Base-by-base conservation (phyloP, 495 filamentous ascomycete species). In the Tuber aestivum region DNA sequence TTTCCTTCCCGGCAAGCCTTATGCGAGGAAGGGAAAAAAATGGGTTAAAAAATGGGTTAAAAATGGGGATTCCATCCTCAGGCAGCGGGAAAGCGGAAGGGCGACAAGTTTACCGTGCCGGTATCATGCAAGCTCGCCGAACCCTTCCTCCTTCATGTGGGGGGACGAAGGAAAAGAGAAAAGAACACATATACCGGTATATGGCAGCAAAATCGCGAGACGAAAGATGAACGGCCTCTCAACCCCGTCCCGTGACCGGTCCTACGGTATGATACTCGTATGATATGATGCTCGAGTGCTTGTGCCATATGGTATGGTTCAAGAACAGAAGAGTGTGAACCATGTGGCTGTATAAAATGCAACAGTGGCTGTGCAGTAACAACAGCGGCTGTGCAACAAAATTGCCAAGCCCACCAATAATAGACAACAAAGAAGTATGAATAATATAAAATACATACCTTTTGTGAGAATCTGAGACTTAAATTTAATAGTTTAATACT, bases 91-190 rank as follows among this genome's bases (percentile, higher is more conserved):
- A 35, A 65, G 35, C 56, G 14, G 56, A 65, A 65, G 56, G 56
- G 12, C 32, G 27, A 65, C 27, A 65, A 65, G 27, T 12, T 35
- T 65, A 65, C 32, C 38, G 38, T 65, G 32, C 35, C n/a, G n/a
- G n/a, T n/a, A n/a, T n/a, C 56, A 18, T 65, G 56, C 56, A 65
- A 35, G 56, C 27, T 35, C 56, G 56, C 27, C 56, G 56, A 65
- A 35, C 27, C 32, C 27, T 65, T 61, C 50, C 8, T 61, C 16
- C 56, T 35, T 65, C 70, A 42, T 75, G 41, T 20, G 44, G 44
- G 72, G 20, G 20, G 75, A 76, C 74, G 70, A 73, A 32, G 50
- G 12, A 12, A 23, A 9, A 50, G n/a, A 7, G 32, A 32, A 65
- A 65, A 65, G 27, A n/a, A 14, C 21, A 32, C 50, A 14, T 12